Conservation (phyloP, 768 basidiomycete species). For the Leccinum arenicola region DNA sequence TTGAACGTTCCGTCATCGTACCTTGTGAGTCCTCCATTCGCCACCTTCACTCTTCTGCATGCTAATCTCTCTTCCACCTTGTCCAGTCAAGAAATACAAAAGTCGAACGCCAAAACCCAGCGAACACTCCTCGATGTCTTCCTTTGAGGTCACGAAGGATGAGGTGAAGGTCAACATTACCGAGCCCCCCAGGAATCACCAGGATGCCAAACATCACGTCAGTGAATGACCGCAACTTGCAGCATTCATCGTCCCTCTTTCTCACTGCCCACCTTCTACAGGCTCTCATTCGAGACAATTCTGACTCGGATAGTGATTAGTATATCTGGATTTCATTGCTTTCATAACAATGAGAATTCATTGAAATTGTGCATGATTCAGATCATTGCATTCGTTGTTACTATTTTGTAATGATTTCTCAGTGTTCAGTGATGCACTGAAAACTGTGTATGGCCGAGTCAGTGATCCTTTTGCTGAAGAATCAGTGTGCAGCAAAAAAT, state of each 20-base stretch:
- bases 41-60: neutral
- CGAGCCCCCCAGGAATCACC: conserved; percentile 1
- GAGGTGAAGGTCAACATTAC: neutral
- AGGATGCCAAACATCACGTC: conserved; percentile 3
- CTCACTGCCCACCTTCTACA: conserved; percentile 8
- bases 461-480: too few relatives aligned
- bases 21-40: conserved; percentile 1
- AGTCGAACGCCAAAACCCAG: conserved; percentile 17
- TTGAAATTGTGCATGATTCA: too few relatives aligned
- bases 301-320: too few relatives aligned
- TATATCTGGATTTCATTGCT: too few relatives aligned
- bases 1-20: conserved; percentile 5
- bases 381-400: too few relatives aligned
- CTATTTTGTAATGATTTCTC: too few relatives aligned
- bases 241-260: neutral
- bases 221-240: neutral
- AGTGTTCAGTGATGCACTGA: too few relatives aligned
- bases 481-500: too few relatives aligned
- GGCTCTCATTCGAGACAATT: conserved; percentile 38
- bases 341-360: too few relatives aligned
- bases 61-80: neutral
- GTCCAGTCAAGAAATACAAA: conserved; percentile 13
- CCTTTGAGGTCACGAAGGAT: conserved; percentile 13
- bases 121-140: conserved; percentile 12
- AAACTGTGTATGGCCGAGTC: too few relatives aligned